These are phyloP conservation scores for Lodderomyces orthopsilosis DNA, from an alignment of 1,139 yeast genomes.

Conservation along the genomic window DNA sequence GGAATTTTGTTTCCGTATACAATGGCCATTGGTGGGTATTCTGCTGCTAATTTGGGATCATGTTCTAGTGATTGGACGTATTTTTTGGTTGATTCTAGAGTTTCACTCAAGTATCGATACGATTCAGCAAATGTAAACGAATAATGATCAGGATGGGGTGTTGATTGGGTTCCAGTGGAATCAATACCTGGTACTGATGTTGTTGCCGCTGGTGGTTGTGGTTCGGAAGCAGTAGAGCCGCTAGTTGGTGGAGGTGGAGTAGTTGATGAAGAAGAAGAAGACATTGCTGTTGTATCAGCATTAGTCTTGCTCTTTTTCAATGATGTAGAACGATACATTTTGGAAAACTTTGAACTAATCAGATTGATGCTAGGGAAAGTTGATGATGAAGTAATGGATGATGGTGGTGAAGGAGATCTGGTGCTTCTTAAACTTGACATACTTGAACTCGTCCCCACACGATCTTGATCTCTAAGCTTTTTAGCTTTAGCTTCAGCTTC, in stretches of 20 bases:
- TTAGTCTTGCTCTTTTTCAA: conserved; percentile 4
- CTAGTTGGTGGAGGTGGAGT: not conserved
- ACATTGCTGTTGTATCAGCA: not conserved
- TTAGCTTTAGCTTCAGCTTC: conserved; percentile 7
- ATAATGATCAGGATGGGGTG: conserved; percentile 12
- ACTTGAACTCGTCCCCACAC: not conserved
- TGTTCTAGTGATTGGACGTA: conserved; percentile 59
- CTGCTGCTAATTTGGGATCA: conserved; percentile 39
- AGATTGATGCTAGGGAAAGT: conserved; percentile 23
- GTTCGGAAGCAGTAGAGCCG: conserved; percentile 1
- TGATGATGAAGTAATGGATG: conserved; percentile 7
- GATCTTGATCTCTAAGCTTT: not conserved
- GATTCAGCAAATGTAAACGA: conserved; percentile 56
- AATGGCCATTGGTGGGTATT: conserved; percentile 80
- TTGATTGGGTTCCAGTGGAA: conserved; percentile 6
- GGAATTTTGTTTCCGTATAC: conserved; percentile 82
- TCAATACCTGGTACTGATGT: not conserved
- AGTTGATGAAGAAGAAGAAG: not conserved
- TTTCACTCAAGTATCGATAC: conserved; percentile 58
- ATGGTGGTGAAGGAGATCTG: not conserved
- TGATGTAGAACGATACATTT: conserved; percentile 12
- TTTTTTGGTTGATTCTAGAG: conserved; percentile 57
- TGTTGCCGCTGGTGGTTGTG: conserved; percentile 1
- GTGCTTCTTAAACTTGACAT: not conserved
- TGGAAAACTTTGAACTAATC: conserved; percentile 10